Evolutionary conservation across 345 rosid species (phyloP).

Genomic region (Lepidium didymum): DNA sequence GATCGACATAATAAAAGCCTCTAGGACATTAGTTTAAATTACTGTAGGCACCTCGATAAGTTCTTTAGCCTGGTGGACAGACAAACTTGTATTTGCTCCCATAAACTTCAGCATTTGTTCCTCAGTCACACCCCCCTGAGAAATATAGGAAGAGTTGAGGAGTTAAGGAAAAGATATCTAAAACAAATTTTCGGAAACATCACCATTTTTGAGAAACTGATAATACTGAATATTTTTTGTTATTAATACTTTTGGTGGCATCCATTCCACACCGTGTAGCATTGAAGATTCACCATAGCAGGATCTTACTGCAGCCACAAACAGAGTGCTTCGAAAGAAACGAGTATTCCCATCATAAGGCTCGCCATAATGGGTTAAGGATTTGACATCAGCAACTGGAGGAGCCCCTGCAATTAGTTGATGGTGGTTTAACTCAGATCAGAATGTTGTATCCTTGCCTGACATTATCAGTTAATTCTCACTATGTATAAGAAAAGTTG

Average conservation of each 20-base stretch:
- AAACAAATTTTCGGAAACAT: background rate
- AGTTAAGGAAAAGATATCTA: background rate
- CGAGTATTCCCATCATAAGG: constrained; percentile 99
- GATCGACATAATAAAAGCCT: background rate
- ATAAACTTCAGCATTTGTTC: constrained; percentile 93
- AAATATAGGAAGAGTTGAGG: background rate
- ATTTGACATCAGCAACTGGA: constrained; percentile 84
- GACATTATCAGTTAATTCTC: background rate
- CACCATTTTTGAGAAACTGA: background rate
- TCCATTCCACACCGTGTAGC: constrained; percentile 99
- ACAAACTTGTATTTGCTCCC: constrained; percentile 86
- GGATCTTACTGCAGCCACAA: constrained; percentile 92
- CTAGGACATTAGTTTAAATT: constrained; percentile 1
- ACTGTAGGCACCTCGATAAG: constrained; percentile 73
- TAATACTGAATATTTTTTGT: background rate
- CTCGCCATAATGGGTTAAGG: constrained; percentile 97
- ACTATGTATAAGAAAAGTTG: background rate
- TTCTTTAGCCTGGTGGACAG: constrained; percentile 60
- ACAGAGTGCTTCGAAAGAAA: constrained; percentile 74
- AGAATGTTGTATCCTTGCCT: background rate
- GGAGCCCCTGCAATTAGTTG: constrained; percentile 48
- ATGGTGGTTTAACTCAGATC: background rate
- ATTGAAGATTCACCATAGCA: constrained; percentile 88
- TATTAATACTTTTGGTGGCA: constrained; percentile 82
- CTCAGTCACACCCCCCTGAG: constrained; percentile 87